Conservation (phyloP, 2,329 filamentous ascomycete species). For the Cladophialophora chaetospira region DNA sequence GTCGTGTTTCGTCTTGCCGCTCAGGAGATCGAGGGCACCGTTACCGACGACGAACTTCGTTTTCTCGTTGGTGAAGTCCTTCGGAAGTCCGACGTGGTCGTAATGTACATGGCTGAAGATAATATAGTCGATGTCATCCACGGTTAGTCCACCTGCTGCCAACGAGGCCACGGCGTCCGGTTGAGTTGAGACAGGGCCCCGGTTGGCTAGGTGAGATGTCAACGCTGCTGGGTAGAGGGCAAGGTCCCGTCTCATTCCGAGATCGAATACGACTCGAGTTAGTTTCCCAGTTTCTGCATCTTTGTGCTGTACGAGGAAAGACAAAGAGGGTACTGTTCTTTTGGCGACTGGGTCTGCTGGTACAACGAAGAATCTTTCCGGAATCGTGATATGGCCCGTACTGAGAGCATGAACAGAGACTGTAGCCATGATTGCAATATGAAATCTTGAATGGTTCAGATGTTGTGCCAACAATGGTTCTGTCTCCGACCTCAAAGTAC, state of each 20-base stretch:
- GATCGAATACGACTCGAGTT: slow-evolving; percentile 36
- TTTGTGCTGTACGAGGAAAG: slow-evolving; percentile 38
- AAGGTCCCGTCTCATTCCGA: slow-evolving; percentile 37
- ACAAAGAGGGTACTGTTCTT: slow-evolving; percentile 37
- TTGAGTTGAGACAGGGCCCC: slow-evolving; percentile 32
- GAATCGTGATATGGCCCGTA: slow-evolving; percentile 35
- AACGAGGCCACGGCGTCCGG: slow-evolving; percentile 39
- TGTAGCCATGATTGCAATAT: slow-evolving; percentile 26
- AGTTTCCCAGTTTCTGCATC: slow-evolving; percentile 16
- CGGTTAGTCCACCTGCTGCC: slow-evolving; percentile 39
- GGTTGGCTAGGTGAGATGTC: slow-evolving; percentile 32
- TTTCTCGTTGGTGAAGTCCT: slow-evolving; percentile 27
- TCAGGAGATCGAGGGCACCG: slow-evolving; percentile 30
- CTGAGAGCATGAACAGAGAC: slow-evolving; percentile 44
- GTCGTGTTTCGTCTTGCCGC: slow-evolving; percentile 25
- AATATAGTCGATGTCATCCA: slow-evolving; percentile 45
- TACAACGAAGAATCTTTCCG: slow-evolving; percentile 36
- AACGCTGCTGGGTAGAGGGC: slow-evolving; percentile 32
- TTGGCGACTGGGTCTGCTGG: slow-evolving; percentile 32
- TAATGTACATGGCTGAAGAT: slow-evolving; percentile 45
- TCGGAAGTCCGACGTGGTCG: slow-evolving; percentile 42
- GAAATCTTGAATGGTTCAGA: too few relatives aligned
- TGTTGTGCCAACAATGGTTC: too few relatives aligned
- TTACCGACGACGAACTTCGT: slow-evolving; percentile 45
- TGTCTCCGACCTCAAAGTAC: not conserved